phyloP scores from a whole-genome alignment of 2,329 filamentous ascomycete species.

The Chalaropsis ovoidea region DNA sequence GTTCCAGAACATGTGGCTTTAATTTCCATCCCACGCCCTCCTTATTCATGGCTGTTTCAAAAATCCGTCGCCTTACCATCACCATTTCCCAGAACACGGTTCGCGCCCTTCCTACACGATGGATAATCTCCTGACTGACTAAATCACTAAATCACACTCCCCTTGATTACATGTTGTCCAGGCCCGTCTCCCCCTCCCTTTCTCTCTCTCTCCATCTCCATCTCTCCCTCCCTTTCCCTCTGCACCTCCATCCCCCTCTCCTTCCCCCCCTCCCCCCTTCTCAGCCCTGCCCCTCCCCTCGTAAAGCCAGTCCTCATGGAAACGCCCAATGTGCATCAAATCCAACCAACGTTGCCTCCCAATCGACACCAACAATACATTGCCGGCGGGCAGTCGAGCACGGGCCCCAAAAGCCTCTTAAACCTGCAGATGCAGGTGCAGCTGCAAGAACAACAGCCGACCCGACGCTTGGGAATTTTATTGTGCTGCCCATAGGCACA shows the following conservation, averaged over 20 bases:
- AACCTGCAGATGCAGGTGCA: constrained; percentile 8
- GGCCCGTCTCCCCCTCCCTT: not conserved
- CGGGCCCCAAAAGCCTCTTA: constrained; percentile 11
- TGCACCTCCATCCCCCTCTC: not conserved
- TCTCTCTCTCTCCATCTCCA: constrained; percentile 6
- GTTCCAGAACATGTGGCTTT: constrained; percentile 14
- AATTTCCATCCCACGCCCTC: constrained; percentile 14
- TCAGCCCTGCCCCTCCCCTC: not conserved
- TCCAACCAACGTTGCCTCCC: not conserved
- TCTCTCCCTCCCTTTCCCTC: not conserved
- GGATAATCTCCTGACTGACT: not conserved
- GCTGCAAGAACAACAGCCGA: constrained; percentile 11
- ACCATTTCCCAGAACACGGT: constrained; percentile 17
- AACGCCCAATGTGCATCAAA: not conserved
- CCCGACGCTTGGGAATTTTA: constrained; percentile 12
- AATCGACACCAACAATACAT: not conserved
- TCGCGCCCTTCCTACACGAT: constrained; percentile 5
- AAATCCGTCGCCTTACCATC: constrained; percentile 11
- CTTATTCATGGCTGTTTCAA: constrained; percentile 15
- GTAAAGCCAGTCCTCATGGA: not conserved
- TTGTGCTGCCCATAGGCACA: not conserved
- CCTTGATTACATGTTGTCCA: not conserved
- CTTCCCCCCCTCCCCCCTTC: not conserved
- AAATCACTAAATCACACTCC: not conserved
- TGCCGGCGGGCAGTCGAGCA: constrained; percentile 1